Percentiles rank a stretch among this genome's conserved stretches.
Evolutionary conservation across 306 rosid genomes (phyloP).

Genomic region (Styphnolobium japonicum): DNA sequence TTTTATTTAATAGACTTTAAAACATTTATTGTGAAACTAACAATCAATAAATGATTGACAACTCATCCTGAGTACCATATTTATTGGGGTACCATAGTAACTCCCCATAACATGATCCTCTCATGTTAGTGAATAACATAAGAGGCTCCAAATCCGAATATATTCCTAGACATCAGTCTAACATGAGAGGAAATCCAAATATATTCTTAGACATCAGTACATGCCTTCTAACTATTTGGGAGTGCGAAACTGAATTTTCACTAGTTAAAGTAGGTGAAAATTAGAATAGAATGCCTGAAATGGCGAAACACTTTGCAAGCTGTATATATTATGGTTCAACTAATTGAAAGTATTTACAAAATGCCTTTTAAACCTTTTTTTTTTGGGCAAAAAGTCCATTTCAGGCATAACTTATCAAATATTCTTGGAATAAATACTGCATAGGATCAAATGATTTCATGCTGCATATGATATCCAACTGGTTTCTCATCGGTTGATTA

Average conservation of each 20-base stretch:
- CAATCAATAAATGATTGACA: too few relatives aligned
- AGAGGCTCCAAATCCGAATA: too few relatives aligned
- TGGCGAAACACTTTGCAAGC: not conserved
- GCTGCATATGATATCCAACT: not conserved
- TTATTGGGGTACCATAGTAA: too few relatives aligned
- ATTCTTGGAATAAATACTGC: not conserved
- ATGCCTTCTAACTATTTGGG: not conserved
- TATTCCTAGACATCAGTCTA: not conserved
- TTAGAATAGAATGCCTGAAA: not conserved
- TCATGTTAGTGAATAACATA: too few relatives aligned
- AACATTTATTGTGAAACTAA: too few relatives aligned
- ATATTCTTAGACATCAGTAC: too few relatives aligned
- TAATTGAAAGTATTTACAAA: conserved; percentile 1
- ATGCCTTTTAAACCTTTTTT: conserved; percentile 24
- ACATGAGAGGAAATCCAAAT: too few relatives aligned
- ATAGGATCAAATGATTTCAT: not conserved
- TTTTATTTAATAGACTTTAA: too few relatives aligned
- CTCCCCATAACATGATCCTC: too few relatives aligned
- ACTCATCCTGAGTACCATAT: too few relatives aligned
- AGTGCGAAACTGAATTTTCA: not conserved
- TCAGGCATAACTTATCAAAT: not conserved
- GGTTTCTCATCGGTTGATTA: not conserved
- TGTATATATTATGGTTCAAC: not conserved
- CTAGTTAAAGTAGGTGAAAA: not conserved
- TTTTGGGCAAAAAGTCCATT: not conserved